Conservation (phyloP, 257 asterid species). For the Mentha longifolia region DNA sequence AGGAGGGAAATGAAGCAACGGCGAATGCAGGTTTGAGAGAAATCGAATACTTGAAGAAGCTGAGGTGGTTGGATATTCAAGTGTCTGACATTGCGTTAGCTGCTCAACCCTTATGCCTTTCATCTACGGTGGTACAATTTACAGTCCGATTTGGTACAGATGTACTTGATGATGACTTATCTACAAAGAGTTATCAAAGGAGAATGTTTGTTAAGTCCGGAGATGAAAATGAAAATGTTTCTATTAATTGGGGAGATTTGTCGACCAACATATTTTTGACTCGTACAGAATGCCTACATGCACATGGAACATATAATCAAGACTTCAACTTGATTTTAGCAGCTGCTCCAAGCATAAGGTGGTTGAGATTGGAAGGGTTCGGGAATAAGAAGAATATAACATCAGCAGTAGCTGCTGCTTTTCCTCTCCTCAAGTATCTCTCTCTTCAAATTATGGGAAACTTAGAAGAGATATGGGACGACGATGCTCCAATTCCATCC, state of each 20-base stretch:
- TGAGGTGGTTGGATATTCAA: constrained; percentile 15
- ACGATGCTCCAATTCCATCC: not conserved
- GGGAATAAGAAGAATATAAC: not conserved
- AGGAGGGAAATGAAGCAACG: not conserved
- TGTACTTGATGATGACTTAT: too few relatives aligned
- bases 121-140: not conserved
- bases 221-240: too few relatives aligned
- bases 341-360: not conserved
- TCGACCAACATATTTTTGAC: not conserved
- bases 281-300: not conserved
- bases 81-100: not conserved
- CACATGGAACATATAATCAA: not conserved
- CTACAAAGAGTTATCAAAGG: not conserved
- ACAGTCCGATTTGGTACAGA: not conserved
- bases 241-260: not conserved
- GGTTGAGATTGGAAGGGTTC: not conserved
- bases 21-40: not conserved
- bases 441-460: too few relatives aligned
- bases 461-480: constrained; percentile 14
- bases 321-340: not conserved
- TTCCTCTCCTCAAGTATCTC: not conserved
- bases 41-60: not conserved
- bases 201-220: not conserved
- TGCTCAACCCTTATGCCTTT: not conserved
- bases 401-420: not conserved